A percentile compares a stretch with the other conserved stretches of the same genome.
Conservation (phyloP, 257 asterid species). For the Gentiana straminea region DNA sequence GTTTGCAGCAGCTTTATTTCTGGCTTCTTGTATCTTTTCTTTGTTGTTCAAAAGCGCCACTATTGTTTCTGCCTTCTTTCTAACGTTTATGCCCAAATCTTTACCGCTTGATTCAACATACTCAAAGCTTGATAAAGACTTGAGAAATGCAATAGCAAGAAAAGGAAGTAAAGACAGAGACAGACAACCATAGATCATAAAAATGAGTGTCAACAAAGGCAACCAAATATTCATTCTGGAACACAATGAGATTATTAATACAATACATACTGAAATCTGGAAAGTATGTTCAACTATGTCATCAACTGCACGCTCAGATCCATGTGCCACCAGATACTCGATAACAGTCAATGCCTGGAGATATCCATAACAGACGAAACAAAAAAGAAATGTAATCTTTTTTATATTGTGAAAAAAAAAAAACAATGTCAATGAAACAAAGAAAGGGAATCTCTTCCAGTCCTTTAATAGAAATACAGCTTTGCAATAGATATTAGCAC, state of each 20-base stretch:
- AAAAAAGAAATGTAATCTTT: neutral
- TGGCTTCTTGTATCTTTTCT: conserved; percentile 78
- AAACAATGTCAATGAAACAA: conserved; percentile 3
- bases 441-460: neutral
- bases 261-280: too few relatives aligned
- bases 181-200: neutral
- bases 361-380: conserved; percentile 10
- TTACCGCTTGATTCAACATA: conserved; percentile 86
- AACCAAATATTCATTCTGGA: conserved; percentile 8
- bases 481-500: conserved; percentile 1
- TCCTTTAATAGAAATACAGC: too few relatives aligned
- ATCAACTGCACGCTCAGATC: conserved; percentile 95
- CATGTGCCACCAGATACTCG: conserved; percentile 94
- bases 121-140: conserved; percentile 87
- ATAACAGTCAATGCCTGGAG: conserved; percentile 76
- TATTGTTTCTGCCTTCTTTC: conserved; percentile 79
- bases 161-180: conserved; percentile 9
- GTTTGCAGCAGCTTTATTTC: conserved; percentile 77
- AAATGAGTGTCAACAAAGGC: neutral
- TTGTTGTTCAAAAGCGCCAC: conserved; percentile 72
- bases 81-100: conserved; percentile 80
- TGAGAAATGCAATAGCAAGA: conserved; percentile 15
- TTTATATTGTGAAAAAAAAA: conserved; percentile 4
- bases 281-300: conserved; percentile 88
- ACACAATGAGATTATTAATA: too few relatives aligned